Base-by-base conservation (phyloP, 2,329 filamentous ascomycete genomes). In the Zopfia rhizophila region DNA sequence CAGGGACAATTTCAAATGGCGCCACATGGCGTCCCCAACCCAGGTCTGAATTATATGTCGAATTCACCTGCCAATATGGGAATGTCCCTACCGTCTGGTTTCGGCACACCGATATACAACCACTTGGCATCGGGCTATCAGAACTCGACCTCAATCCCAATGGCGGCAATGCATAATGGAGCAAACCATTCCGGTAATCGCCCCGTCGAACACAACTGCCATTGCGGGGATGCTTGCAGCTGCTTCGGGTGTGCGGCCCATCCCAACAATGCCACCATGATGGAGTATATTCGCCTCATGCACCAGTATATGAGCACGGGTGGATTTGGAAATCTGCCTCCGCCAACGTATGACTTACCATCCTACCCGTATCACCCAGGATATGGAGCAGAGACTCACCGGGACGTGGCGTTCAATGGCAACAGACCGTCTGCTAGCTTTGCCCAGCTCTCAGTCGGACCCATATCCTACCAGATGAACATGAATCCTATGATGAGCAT, bases 201-300 rank as follows among this genome's bases (percentile, higher is more conserved):
- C 32, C 73, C 68, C 41, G 58, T 55, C 2, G 70, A 69, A 27
- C 77, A 82, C 51, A 73, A 76, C 17, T 90, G 87, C 58, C 75
- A 76, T 35, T 90, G 87, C 60, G 87, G 87, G 14, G 82, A 86
- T 41, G 75, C 75, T 19, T 90, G 87, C 55, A 79, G 85, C 55
- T 90, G 87, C 61, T 74, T 89, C 24, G 86, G 85, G 8, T 90
- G 87, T 62, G 78, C 84, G 4, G 82, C 82, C 2, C 86, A 89
- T 63, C 84, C 86, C 10, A 87, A 85, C 60, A 89, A 89, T 55
- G 77, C 82, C 6, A 82, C 84, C 16, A 88, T 82, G 38, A 79
- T 76, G 74, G 70, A 78, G 33, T 75, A 78, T 46, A 75, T 85
- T 3, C 73, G 78, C 5, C 53, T 62, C 0, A 72, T 72, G 65